Evolutionary conservation across 2,329 filamentous ascomycete genomes (phyloP), one percentile per base, ranked within the genome.

Genomic region (Fulvia fulva): DNA sequence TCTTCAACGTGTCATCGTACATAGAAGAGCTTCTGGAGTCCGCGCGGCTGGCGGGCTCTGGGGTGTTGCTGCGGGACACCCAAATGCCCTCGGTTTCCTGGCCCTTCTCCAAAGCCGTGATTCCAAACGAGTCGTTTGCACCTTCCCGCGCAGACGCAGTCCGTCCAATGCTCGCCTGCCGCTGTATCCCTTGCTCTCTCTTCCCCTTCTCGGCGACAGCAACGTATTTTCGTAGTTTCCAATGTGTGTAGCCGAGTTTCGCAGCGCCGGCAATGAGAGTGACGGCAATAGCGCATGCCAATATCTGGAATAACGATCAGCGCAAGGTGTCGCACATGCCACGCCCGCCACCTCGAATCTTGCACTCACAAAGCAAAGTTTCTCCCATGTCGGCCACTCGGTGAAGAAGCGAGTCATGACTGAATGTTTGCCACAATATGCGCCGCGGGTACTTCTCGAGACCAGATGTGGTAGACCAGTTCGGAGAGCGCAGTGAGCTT

Each of bases 31-130:
- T 53, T 16, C 47, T 58, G 8, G 65, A 67, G n/a, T 53, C 63
- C n/a, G 62, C 57, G 16, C 63, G 61, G 47, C 70, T 73, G 49
- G 60, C 55, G 19, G 61, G 57, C 51, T 69, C 66, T 25, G 70
- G 72, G 8, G 77, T 79, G 65, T 79, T 80, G 50, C 67, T 61
- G 26, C 70, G 57, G 30, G 78, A 80, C 37, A 79, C 77, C 77
- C 77, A 81, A 52, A 97, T 91, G 3, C 91, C 92, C 63, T 96
- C 90, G 7, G 96, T 84, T 70, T 93, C 84, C 45, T 95, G 80
- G 5, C 91, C 91, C 65, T 84, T 88, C 71, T 96, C 87, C 49
- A 97, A 84, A 6, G 92, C 92, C 65, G 89, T 86, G 54, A 94
- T 84, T 21, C 93, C 92, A 68, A 97, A 97, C 0, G 91, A 91